phyloP scores from a whole-genome alignment of 1,284 basidiomycete species.

The Puccinia hordei region DNA sequence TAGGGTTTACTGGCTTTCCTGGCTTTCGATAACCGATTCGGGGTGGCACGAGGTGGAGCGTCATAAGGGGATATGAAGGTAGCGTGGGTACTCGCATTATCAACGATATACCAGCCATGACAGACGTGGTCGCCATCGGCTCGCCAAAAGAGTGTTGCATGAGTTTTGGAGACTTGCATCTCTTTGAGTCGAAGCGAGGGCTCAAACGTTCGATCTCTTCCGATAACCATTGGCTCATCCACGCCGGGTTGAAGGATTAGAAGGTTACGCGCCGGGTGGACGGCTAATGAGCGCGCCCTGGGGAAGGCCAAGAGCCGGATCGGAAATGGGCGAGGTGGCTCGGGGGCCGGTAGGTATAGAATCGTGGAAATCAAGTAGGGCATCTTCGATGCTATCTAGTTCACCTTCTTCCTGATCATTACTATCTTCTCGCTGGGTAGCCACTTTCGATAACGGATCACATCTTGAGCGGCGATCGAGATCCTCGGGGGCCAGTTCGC shows the following conservation, averaged over 20 bases:
- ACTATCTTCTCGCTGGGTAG: not conserved
- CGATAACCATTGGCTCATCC: conserved; percentile 26
- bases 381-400: conserved; percentile 14
- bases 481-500: not conserved
- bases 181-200: conserved; percentile 38
- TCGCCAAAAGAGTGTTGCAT: conserved; percentile 31
- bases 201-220: conserved; percentile 42
- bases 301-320: conserved; percentile 1
- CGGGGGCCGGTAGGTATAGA: conserved; percentile 25
- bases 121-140: not conserved
- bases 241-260: conserved; percentile 29
- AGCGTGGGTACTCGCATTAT: conserved; percentile 42
- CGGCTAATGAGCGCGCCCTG: not conserved
- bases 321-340: conserved; percentile 14
- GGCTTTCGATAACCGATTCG: conserved; percentile 20
- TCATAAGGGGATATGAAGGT: conserved; percentile 26
- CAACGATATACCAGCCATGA: conserved; percentile 38
- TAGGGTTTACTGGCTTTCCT: conserved; percentile 33
- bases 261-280: not conserved
- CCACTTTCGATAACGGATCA: not conserved
- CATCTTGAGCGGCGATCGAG: not conserved
- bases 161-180: conserved; percentile 44
- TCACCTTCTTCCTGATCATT: conserved; percentile 30
- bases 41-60: not conserved
- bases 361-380: conserved; percentile 19